Evolutionary conservation across 2,329 filamentous ascomycete genomes (phyloP), one percentile per base, ranked within the genome.

Genomic region (Paraconiothyrium brasiliense): DNA sequence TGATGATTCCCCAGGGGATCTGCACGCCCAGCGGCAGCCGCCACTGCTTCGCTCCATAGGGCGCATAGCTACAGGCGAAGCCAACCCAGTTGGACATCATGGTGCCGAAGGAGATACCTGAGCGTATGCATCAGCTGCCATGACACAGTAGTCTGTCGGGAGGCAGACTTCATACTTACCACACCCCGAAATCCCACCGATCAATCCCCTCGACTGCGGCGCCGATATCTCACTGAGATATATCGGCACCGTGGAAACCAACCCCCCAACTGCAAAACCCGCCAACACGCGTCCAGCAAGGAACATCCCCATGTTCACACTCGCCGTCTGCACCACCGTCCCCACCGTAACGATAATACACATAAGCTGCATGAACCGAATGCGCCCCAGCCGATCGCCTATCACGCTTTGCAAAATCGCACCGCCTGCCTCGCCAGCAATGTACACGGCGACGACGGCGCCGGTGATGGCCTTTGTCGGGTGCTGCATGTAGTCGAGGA

Each of bases 191-290:
- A 47, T 24, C 3, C 44, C 44, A 2, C 44, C 44, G 7, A 47
- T 47, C 20, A 47, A 22, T 4, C 44, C 44, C 22, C 44, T n/a
- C 13, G 44, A 11, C 13, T 47, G 20, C 20, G 44, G 44, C 9
- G 44, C 44, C 9, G 44, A 47, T 20, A 47, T 47, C 22, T 47
- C 44, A 20, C 44, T 47, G n/a, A 47, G 20, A 27, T 47, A 47
- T 2, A 47, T 27, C 13, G 44, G 44, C 20, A 47, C 44, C 13
- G 44, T 47, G 6, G 20, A 24, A 8, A 24, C 24, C 9, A 47
- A 20, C 20, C 20, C 44, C 9, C 44, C 44, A 9, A 47, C 44
- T 10, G 20, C 44, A 20, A 47, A 13, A 13, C 44, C 44, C 44
- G 44, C 44, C 7, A 47, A 9, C 5, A 47, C 44, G 10, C 44